phyloP scores from a whole-genome alignment of 257 asterid genomes.

The Solanum arcanum region DNA sequence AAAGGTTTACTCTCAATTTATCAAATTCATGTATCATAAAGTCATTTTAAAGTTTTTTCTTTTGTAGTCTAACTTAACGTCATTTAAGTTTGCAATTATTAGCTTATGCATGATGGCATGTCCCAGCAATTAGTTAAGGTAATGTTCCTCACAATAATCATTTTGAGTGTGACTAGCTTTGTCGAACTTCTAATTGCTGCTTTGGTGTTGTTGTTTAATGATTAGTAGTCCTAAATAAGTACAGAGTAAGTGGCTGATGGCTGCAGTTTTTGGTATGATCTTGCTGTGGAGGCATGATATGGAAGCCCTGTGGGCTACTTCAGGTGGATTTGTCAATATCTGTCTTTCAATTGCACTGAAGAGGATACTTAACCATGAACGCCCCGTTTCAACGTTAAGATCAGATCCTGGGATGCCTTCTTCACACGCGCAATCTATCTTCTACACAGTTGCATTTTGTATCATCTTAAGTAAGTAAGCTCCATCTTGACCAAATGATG shows the following conservation, averaged over 20 bases:
- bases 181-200: background rate
- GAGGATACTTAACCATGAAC: slow-evolving; percentile 49
- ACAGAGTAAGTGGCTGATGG: slow-evolving; percentile 72
- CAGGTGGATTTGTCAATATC: slow-evolving; percentile 33
- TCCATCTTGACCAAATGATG: background rate
- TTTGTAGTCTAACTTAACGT: background rate
- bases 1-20: background rate
- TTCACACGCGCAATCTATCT: slow-evolving; percentile 69
- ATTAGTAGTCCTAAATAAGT: slow-evolving; percentile 5
- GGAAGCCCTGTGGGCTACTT: slow-evolving; percentile 53
- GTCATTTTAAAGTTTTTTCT: too few species aligned
- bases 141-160: background rate
- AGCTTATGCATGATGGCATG: background rate
- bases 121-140: background rate
- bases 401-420: slow-evolving; percentile 97
- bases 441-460: slow-evolving; percentile 28
- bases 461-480: slow-evolving; percentile 51
- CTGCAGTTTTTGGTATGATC: slow-evolving; percentile 19
- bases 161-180: background rate
- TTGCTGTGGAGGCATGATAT: slow-evolving; percentile 70
- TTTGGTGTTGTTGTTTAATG: background rate
- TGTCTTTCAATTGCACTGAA: slow-evolving; percentile 37
- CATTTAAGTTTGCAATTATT: background rate
- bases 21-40: too few species aligned
- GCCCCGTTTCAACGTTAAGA: slow-evolving; percentile 54